Percentiles rank a stretch among this genome's conserved stretches.
Evolutionary conservation across 495 filamentous ascomycete genomes (phyloP).

Genomic region (Tuber indicum): DNA sequence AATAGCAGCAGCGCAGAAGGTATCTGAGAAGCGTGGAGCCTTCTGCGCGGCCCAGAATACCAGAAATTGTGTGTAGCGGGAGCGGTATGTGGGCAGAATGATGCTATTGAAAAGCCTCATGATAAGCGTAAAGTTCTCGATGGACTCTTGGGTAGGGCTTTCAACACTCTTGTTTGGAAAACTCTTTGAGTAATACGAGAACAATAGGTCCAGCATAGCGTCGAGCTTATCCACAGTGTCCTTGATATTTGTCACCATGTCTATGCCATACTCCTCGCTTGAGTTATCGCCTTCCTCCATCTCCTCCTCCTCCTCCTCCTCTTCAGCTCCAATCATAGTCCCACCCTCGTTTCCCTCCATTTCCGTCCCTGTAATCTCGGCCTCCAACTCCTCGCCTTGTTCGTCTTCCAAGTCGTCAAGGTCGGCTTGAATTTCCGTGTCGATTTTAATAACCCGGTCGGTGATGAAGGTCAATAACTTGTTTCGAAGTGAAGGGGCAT

Average conservation of each 20-base stretch:
- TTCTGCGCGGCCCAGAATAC: constrained; percentile 88
- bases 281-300: constrained; percentile 52
- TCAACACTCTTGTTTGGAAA: constrained; percentile 50
- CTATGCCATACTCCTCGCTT: constrained; percentile 46
- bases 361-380: constrained; percentile 47
- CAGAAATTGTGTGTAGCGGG: constrained; percentile 80
- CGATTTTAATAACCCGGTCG: constrained; percentile 78
- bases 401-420: constrained; percentile 78
- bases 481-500: constrained; percentile 70
- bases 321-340: constrained; percentile 45
- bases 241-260: constrained; percentile 57
- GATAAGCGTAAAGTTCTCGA: constrained; percentile 60
- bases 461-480: constrained; percentile 79
- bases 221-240: constrained; percentile 87
- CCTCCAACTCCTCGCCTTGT: constrained; percentile 51
- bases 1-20: constrained; percentile 72
- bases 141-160: constrained; percentile 48
- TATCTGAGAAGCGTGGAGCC: constrained; percentile 64
- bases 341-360: constrained; percentile 47
- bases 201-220: constrained; percentile 79
- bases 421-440: constrained; percentile 89
- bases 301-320: constrained; percentile 59
- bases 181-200: constrained; percentile 66
- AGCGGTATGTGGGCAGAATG: constrained; percentile 81
- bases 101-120: constrained; percentile 73